Conservation (phyloP, 257 asterid genomes). For the Nicotiana noctiflora region DNA sequence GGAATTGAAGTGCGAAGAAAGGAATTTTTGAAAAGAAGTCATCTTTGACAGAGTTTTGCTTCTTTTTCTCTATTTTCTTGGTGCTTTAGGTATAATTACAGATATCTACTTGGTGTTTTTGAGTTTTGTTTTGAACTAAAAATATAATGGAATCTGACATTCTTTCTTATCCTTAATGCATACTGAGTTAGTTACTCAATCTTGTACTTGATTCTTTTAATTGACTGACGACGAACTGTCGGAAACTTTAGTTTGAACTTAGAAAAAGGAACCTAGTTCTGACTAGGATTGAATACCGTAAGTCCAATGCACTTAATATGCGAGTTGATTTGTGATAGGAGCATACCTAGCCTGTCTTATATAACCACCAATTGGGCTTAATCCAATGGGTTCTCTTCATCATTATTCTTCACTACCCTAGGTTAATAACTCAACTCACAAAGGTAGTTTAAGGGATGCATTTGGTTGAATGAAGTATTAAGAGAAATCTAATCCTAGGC, state of each 20-base stretch:
- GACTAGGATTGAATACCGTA: neutral
- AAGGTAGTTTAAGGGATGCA: neutral
- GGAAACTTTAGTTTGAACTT: neutral
- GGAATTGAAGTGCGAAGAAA: neutral
- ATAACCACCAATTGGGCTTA: neutral
- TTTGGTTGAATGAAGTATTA: neutral
- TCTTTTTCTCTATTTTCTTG: neutral
- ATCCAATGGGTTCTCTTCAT: neutral
- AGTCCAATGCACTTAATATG: neutral
- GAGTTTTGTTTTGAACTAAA: neutral
- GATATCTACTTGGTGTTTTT: neutral
- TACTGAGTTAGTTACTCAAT: neutral
- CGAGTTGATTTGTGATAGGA: neutral
- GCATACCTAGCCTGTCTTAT: neutral
- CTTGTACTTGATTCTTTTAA: neutral
- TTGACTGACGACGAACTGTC: neutral
- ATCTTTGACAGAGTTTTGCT: neutral
- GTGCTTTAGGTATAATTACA: neutral
- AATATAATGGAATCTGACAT: neutral
- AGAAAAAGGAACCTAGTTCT: neutral
- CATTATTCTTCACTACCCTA: neutral
- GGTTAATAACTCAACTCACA: neutral
- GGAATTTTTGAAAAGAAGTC: neutral
- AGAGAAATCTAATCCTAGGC: neutral
- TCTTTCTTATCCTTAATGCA: neutral